Evolutionary conservation across 2,329 filamentous ascomycete genomes (phyloP).

Genomic region (Tolypocladium ovalisporum): DNA sequence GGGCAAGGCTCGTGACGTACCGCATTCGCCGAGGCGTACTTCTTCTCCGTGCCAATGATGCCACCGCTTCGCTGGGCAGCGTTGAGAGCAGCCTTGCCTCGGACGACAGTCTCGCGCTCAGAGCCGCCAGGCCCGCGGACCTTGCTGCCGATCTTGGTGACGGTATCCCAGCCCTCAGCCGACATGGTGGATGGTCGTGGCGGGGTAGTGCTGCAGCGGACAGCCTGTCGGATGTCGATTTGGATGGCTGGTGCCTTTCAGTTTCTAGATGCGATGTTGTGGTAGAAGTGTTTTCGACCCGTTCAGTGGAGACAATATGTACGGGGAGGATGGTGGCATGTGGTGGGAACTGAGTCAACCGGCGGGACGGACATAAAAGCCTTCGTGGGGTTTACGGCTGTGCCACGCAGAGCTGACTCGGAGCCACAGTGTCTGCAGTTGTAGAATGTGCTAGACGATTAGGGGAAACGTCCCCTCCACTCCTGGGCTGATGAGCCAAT

Average conservation of each 20-base stretch:
- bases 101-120: constrained; percentile 77
- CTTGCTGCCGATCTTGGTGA: constrained; percentile 91
- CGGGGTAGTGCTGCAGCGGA: background rate
- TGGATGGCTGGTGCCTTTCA: background rate
- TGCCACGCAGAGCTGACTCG: background rate
- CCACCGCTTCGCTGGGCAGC: constrained; percentile 74
- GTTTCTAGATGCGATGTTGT: background rate
- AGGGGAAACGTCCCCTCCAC: background rate
- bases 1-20: constrained; percentile 14
- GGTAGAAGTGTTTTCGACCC: background rate
- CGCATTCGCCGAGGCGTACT: constrained; percentile 64
- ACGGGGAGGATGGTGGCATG: constrained; percentile 19
- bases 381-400: constrained; percentile 8
- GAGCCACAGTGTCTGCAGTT: background rate
- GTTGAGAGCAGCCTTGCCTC: constrained; percentile 74
- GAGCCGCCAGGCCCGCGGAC: constrained; percentile 54
- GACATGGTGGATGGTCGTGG: constrained; percentile 1
- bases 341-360: constrained; percentile 23
- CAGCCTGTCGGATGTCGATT: background rate
- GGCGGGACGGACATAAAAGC: constrained; percentile 17
- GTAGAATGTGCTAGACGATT: constrained; percentile 7
- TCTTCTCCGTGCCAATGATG: constrained; percentile 84
- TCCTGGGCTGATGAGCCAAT: background rate
- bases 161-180: constrained; percentile 65
- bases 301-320: constrained; percentile 12